A percentile compares a stretch with the other conserved stretches of the same genome.
phyloP scores from a whole-genome alignment of 352 stramenopile genomes.

The Pythium brachiatum region DNA sequence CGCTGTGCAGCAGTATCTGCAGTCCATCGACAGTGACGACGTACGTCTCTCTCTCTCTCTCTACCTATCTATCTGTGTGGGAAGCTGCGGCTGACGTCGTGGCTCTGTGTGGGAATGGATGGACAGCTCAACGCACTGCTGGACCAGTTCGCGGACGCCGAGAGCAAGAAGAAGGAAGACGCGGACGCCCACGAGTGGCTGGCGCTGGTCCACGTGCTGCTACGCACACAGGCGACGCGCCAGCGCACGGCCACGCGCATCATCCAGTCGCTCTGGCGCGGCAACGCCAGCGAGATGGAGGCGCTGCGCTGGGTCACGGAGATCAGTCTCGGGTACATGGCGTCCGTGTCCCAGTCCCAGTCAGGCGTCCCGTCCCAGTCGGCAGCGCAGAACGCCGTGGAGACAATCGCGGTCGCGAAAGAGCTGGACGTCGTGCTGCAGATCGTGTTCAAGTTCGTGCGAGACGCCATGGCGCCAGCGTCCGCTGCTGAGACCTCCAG shows the following conservation, averaged over 20 bases:
- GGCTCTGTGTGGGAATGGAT: background rate
- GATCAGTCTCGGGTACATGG: conserved; percentile 64
- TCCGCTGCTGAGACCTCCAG: conserved; percentile 4
- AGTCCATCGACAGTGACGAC: conserved; percentile 55
- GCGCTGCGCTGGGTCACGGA: conserved; percentile 76
- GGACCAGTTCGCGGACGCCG: conserved; percentile 44
- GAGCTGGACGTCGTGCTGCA: conserved; percentile 59
- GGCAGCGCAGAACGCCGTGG: background rate
- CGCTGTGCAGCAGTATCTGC: conserved; percentile 61
- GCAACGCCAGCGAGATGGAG: conserved; percentile 60
- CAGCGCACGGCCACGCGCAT: conserved; percentile 55
- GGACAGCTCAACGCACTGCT: conserved; percentile 57
- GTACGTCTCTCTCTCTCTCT: conserved; percentile 22
- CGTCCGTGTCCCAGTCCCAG: conserved; percentile 29
- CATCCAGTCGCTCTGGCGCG: conserved; percentile 49
- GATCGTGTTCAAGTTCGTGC: conserved; percentile 52
- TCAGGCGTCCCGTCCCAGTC: background rate
- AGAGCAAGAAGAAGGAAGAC: conserved; percentile 43
- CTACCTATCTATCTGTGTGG: background rate
- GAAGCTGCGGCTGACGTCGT: background rate
- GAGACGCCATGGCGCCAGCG: conserved; percentile 36
- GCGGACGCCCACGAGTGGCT: conserved; percentile 42
- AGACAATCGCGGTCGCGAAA: conserved; percentile 25
- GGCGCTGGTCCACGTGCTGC: conserved; percentile 54
- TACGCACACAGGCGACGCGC: conserved; percentile 51